Base-by-base conservation (phyloP, 306 rosid species). In the Cotoneaster glaucophyllus region DNA sequence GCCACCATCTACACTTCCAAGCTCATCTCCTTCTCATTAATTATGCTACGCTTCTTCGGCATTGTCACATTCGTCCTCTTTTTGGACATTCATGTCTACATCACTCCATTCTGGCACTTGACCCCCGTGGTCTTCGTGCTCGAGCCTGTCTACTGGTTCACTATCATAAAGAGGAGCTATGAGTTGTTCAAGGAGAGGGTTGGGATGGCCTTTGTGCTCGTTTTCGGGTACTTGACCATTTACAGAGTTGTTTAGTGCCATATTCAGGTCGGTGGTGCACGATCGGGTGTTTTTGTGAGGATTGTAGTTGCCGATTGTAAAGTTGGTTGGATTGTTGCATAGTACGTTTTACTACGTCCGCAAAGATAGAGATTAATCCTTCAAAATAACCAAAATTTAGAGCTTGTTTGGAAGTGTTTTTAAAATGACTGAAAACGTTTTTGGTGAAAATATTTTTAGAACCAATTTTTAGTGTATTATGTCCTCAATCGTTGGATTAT, bases 331-430 rank as follows among this genome's bases (percentile, higher is more conserved):
- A 17, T 83, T 95, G 81, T 88, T 87, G 67, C 97, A 92, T 85
- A 95, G 99, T 61, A 97, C 92, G 79, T 90, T 92, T 78, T 95
- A 95, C 85, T 88, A 95, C 70, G 93, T 95, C 4, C 90, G 96
- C 78, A 95, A 95, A 81, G 8, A 32, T 32, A 6, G 37, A 32
- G 37, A 32, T 32, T 32, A 32, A 32, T 32, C 5, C 37, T 32
- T 32, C 37, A 32, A 5, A 32, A 32, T 32, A 32, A 32, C 1
- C 8, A 32, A 5, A 32, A 32, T 32, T 32, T 5, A 32, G 8
- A 32, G 1, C 2, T 32, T 32, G 0, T 32, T 32, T 32, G 37
- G 8, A 32, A 5, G 6, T 32, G 1, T 1, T 32, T 32, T 32
- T 32, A 32, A 32, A 32, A 32, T 32, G 7, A 32, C 0, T 32